Percentiles rank a stretch among this genome's conserved stretches.
phyloP scores from a whole-genome alignment of 768 basidiomycete species.

The Suillus weaverae region DNA sequence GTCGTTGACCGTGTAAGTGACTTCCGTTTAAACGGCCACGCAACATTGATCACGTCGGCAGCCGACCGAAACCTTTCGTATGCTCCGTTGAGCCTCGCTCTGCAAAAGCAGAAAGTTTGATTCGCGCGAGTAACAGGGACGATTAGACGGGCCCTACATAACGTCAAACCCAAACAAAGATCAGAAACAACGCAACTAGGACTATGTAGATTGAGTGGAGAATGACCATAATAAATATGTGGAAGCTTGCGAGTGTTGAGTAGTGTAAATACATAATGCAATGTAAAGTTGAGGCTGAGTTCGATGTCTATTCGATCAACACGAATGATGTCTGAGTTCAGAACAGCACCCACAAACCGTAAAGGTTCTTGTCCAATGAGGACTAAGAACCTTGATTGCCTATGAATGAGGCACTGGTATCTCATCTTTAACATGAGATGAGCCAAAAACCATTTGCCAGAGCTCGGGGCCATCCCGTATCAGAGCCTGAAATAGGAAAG shows the following conservation, averaged over 20 bases:
- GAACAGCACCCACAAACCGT: neutral
- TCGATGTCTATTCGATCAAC: neutral
- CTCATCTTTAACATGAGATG: conserved; percentile 14
- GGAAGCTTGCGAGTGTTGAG: neutral
- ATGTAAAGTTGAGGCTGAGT: neutral
- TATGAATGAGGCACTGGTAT: neutral
- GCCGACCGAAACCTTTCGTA: conserved; percentile 25
- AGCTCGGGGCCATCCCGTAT: conserved; percentile 80
- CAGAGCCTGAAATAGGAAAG: conserved; percentile 50
- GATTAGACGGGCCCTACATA: neutral
- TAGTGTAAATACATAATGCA: neutral
- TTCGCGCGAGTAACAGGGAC: conserved; percentile 11
- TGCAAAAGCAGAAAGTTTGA: conserved; percentile 13
- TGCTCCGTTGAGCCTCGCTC: conserved; percentile 23
- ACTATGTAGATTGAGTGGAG: conserved; percentile 4
- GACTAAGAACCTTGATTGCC: neutral
- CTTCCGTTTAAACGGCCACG: neutral
- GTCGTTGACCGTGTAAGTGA: conserved; percentile 14
- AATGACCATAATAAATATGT: neutral
- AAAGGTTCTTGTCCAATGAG: neutral
- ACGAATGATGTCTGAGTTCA: neutral
- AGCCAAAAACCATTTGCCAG: conserved; percentile 50
- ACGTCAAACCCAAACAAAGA: neutral
- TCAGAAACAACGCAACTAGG: neutral
- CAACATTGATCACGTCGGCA: conserved; percentile 8